Evolutionary conservation across 306 rosid genomes (phyloP).

Genomic region (Biancaea sappan): DNA sequence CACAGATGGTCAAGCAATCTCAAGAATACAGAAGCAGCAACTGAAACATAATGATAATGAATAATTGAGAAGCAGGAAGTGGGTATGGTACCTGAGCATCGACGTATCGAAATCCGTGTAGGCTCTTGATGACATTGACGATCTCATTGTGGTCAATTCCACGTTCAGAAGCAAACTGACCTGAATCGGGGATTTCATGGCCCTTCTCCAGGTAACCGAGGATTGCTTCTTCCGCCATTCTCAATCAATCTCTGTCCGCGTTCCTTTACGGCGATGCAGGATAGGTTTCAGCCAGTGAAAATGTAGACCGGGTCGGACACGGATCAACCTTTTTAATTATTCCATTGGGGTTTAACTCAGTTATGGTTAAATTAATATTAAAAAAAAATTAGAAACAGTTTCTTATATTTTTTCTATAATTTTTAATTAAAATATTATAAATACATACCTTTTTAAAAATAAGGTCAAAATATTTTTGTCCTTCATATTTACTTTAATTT

Average conservation of each 20-base stretch:
- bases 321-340: background rate
- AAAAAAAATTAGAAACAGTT: too few relatives aligned
- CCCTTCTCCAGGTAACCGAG: conserved; percentile 61
- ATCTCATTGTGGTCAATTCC: conserved; percentile 67
- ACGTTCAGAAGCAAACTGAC: conserved; percentile 59
- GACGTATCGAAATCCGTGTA: conserved; percentile 76
- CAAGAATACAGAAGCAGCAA: background rate
- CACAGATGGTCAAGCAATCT: background rate
- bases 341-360: too few relatives aligned
- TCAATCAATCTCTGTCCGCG: conserved; percentile 6
- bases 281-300: background rate
- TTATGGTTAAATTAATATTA: too few relatives aligned
- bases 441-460: too few relatives aligned
- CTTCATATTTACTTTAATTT: too few relatives aligned
- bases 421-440: too few relatives aligned
- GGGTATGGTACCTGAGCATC: conserved; percentile 58
- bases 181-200: conserved; percentile 66
- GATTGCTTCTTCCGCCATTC: conserved; percentile 76
- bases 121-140: conserved; percentile 80
- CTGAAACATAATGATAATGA: background rate
- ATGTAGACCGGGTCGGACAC: conserved; percentile 2
- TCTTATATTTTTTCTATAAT: too few relatives aligned
- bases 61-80: background rate
- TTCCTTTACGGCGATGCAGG: background rate
- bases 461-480: too few relatives aligned